Percentiles rank a stretch among this genome's conserved stretches.
Conservation (phyloP, 2,329 filamentous ascomycete genomes). For the Ambrosiella beaveri region DNA sequence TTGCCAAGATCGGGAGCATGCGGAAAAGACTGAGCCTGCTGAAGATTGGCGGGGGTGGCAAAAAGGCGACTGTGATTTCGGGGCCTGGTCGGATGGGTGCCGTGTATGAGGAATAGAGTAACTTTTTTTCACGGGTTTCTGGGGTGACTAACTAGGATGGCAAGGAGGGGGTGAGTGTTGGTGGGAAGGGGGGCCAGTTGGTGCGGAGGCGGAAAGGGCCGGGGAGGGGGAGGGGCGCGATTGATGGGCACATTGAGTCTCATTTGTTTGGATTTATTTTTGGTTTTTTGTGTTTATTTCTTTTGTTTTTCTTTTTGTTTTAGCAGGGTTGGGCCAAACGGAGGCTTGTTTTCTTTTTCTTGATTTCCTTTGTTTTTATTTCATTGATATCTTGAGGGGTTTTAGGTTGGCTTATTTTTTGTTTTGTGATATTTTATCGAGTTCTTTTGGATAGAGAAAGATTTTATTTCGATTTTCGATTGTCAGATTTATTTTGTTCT, state of each 20-base stretch:
- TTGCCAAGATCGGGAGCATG: conserved; percentile 39
- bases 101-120: conserved; percentile 35
- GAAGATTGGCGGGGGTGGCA: conserved; percentile 50
- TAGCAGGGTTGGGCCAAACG: not conserved
- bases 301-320: conserved; percentile 8
- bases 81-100: conserved; percentile 29
- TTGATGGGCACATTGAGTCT: not conserved
- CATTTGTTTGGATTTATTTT: conserved; percentile 9
- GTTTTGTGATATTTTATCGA: conserved; percentile 3
- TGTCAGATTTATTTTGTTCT: not conserved
- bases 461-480: not conserved
- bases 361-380: conserved; percentile 6
- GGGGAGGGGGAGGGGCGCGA: not conserved
- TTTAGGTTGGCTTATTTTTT: not conserved
- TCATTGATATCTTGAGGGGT: not conserved
- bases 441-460: not conserved
- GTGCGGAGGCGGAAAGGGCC: not conserved
- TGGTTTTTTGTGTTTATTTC: conserved; percentile 7
- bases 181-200: not conserved
- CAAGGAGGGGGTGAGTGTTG: not conserved
- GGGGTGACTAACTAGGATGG: not conserved
- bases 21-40: conserved; percentile 65
- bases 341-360: conserved; percentile 1
- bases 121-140: not conserved
- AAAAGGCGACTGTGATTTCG: conserved; percentile 30